Evolutionary conservation across 2,329 filamentous ascomycete genomes (phyloP).

Genomic region (Talaromyces funiculosus): DNA sequence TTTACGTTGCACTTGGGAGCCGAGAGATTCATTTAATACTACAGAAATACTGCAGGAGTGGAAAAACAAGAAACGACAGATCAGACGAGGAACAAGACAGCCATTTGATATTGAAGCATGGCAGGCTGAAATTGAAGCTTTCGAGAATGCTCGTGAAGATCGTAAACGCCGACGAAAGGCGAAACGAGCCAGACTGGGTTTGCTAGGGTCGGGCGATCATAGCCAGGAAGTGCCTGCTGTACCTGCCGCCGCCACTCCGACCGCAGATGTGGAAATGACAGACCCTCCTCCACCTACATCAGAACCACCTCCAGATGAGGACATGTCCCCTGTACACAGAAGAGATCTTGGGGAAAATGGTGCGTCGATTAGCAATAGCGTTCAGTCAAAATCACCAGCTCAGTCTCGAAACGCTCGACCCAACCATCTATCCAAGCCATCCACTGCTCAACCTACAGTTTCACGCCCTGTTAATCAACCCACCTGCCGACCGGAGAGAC

Average conservation of each 20-base stretch:
- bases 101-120: conserved; percentile 31
- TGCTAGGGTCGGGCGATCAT: neutral
- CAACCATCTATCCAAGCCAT: neutral
- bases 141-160: conserved; percentile 19
- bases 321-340: neutral
- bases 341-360: neutral
- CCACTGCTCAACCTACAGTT: neutral
- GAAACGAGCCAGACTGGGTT: conserved; percentile 24
- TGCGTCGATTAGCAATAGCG: neutral
- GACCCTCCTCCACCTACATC: neutral
- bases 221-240: neutral
- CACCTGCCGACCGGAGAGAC: neutral
- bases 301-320: neutral
- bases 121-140: conserved; percentile 22
- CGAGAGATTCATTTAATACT: conserved; percentile 35
- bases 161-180: conserved; percentile 24
- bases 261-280: neutral
- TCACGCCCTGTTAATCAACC: neutral
- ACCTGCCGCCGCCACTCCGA: neutral
- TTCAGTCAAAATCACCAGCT: neutral
- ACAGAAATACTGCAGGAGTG: conserved; percentile 39
- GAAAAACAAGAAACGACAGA: conserved; percentile 29
- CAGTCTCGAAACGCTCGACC: neutral
- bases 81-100: conserved; percentile 24
- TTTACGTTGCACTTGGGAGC: conserved; percentile 53